Evolutionary conservation across 1,284 basidiomycete species (phyloP).

Genomic region (Leccinum pachyderme): DNA sequence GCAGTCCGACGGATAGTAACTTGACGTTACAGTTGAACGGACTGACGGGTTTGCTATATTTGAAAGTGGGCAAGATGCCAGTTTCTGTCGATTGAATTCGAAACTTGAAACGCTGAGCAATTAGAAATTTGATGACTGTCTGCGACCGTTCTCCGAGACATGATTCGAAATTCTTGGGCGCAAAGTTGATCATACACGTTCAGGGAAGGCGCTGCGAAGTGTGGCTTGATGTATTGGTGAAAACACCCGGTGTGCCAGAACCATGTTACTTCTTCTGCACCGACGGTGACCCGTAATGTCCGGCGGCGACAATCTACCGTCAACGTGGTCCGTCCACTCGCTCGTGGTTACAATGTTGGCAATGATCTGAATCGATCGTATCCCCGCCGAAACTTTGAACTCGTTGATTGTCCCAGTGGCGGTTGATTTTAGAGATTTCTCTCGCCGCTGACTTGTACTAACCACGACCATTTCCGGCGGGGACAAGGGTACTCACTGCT

Average conservation of each 20-base stretch:
- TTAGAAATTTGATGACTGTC: background rate
- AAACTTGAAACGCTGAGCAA: background rate
- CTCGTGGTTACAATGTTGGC: background rate
- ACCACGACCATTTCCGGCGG: background rate
- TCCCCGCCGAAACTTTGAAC: conserved; percentile 2
- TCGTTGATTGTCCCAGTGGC: background rate
- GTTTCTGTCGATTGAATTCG: background rate
- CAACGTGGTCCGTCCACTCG: background rate
- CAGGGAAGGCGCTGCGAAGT: background rate
- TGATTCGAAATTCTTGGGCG: background rate
- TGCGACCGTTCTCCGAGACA: background rate
- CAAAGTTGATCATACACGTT: background rate
- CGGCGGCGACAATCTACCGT: background rate
- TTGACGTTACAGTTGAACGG: background rate
- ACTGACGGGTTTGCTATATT: background rate
- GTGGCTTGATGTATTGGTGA: background rate
- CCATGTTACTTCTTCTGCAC: background rate
- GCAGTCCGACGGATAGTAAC: background rate
- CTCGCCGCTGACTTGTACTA: background rate
- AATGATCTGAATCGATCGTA: conserved; percentile 6
- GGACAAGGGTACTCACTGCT: background rate
- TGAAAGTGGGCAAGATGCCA: background rate
- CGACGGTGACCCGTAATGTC: background rate
- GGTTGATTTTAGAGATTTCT: background rate
- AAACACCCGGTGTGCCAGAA: background rate